Evolutionary conservation across 257 asterid genomes (phyloP).

Genomic region (Solanum rostratum): DNA sequence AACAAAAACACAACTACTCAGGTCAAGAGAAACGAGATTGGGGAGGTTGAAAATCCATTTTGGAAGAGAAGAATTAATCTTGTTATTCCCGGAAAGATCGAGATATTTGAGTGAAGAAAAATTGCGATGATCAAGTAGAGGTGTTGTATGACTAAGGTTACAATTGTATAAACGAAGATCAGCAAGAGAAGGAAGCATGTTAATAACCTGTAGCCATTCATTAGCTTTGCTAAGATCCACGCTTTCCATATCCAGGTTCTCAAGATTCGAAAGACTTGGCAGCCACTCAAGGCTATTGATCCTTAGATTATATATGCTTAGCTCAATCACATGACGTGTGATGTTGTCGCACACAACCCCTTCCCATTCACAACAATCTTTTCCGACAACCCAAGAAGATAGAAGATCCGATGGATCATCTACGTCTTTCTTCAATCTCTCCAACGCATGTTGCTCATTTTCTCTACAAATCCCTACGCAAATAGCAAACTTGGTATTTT

Average conservation of each 20-base stretch:
- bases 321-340: neutral
- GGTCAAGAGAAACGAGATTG: neutral
- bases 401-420: neutral
- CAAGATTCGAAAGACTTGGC: neutral
- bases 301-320: neutral
- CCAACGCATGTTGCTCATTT: neutral
- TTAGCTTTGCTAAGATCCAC: neutral
- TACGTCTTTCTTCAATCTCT: neutral
- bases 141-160: neutral
- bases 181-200: neutral
- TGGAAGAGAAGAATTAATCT: neutral
- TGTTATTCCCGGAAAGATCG: too few relatives aligned
- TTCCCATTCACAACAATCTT: neutral
- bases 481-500: neutral
- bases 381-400: neutral
- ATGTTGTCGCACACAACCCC: neutral
- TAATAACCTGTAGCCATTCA: neutral
- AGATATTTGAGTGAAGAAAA: too few relatives aligned
- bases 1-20: constrained; percentile 17
- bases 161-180: neutral
- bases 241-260: neutral
- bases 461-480: neutral
- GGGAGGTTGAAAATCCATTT: neutral
- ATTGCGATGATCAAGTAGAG: neutral
- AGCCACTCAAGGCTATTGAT: neutral